Conservation (phyloP, 192 early-diverging fungal genomes). For the Rhizophagus clarus region DNA sequence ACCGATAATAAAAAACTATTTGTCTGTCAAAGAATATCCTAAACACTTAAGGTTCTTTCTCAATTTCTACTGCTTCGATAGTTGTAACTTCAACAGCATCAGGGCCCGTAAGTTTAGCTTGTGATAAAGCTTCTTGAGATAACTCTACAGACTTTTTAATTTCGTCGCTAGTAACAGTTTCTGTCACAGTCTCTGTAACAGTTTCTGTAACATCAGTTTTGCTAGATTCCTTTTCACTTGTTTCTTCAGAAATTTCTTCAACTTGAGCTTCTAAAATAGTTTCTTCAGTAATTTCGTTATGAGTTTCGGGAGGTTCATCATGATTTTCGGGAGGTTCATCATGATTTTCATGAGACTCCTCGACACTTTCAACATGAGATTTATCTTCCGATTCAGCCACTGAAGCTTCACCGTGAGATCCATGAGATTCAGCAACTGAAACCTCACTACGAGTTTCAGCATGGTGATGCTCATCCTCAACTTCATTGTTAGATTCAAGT, state of each 20-base stretch:
- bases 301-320: not conserved
- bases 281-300: not conserved
- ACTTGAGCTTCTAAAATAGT: not conserved
- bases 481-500: not conserved
- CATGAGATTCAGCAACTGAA: slow-evolving; percentile 3
- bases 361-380: not conserved
- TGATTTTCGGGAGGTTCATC: not conserved
- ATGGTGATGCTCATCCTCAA: too few species aligned
- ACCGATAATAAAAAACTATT: not conserved
- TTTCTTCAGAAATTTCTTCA: slow-evolving; percentile 14
- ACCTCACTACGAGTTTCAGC: not conserved
- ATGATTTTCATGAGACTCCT: slow-evolving; percentile 3
- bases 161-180: not conserved
- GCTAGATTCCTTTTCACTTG: not conserved
- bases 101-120: not conserved
- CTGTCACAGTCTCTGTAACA: not conserved
- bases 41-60: not conserved
- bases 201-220: not conserved
- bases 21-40: not conserved
- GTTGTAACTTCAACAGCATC: not conserved
- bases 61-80: not conserved
- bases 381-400: not conserved
- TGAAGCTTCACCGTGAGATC: not conserved
- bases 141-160: not conserved
- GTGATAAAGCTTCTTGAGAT: not conserved